Percentiles rank a stretch among this genome's conserved stretches.
These are phyloP conservation scores for Rhodotorula graminis DNA, from an alignment of 768 basidiomycete species.

Conservation along the genomic window DNA sequence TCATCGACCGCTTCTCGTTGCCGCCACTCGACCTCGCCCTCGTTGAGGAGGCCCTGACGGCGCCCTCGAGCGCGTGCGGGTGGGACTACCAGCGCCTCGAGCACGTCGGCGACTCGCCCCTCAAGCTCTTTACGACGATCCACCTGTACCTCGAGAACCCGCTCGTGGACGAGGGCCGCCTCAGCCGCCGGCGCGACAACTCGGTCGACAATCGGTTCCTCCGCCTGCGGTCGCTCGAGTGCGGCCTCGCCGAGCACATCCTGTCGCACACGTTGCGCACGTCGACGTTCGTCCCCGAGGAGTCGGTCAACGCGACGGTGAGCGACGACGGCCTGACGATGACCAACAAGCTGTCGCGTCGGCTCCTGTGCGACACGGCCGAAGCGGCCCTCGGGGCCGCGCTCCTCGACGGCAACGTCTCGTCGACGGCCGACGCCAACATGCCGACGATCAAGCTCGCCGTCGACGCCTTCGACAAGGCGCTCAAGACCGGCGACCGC, in stretches of 20 bases:
- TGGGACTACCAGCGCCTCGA: conserved; percentile 82
- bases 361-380: conserved; percentile 81
- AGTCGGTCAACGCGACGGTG: conserved; percentile 48
- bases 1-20: conserved; percentile 54
- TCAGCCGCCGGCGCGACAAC: conserved; percentile 61
- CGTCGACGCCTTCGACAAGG: conserved; percentile 39
- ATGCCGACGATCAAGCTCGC: not conserved
- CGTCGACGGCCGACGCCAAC: conserved; percentile 45
- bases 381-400: conserved; percentile 77
- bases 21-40: conserved; percentile 59
- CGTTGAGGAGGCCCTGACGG: conserved; percentile 68
- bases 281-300: conserved; percentile 58
- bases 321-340: conserved; percentile 44
- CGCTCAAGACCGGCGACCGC: conserved; percentile 60
- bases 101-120: conserved; percentile 64
- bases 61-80: conserved; percentile 60
- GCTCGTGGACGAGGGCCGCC: conserved; percentile 67
- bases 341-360: conserved; percentile 57
- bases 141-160: conserved; percentile 68
- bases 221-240: conserved; percentile 59
- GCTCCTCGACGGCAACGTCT: conserved; percentile 67
- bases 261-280: conserved; percentile 57
- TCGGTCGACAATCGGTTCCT: conserved; percentile 68
- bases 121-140: conserved; percentile 57
- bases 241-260: conserved; percentile 61